Percentiles rank a stretch among this genome's conserved stretches.
phyloP scores from a whole-genome alignment of 257 asterid genomes.

The Gentiana straminea region DNA sequence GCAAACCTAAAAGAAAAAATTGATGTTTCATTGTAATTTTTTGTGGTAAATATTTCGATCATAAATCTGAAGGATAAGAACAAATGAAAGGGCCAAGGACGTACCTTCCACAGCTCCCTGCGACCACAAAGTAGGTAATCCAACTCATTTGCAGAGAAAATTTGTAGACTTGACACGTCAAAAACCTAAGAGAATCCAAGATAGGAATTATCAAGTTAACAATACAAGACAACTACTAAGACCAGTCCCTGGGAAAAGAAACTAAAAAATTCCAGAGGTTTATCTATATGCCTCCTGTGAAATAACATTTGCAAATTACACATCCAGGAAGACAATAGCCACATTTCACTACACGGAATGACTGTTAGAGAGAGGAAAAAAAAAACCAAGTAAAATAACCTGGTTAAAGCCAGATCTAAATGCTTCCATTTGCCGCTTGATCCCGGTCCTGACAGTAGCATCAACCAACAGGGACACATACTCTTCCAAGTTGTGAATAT shows the following conservation, averaged over 20 bases:
- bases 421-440: constrained; percentile 80
- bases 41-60: too few species aligned
- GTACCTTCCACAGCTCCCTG: constrained; percentile 94
- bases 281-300: too few species aligned
- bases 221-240: neutral
- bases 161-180: constrained; percentile 77
- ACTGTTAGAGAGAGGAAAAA: neutral
- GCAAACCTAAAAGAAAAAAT: neutral
- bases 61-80: neutral
- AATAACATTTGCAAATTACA: too few species aligned
- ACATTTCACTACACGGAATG: neutral
- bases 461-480: constrained; percentile 76
- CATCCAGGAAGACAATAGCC: too few species aligned
- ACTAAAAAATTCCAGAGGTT: too few species aligned
- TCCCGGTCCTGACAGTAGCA: constrained; percentile 73
- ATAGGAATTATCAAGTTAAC: neutral
- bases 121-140: constrained; percentile 96
- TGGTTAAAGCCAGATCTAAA: constrained; percentile 96
- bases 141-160: constrained; percentile 85
- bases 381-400: constrained; percentile 22
- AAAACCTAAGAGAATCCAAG: constrained; percentile 41
- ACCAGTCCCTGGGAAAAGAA: neutral
- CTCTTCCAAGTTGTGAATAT: constrained; percentile 66
- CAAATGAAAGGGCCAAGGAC: neutral
- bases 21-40: neutral